Percentiles rank a stretch among this genome's conserved stretches.
These are phyloP conservation scores for Leccinum fallax DNA, from an alignment of 1,284 basidiomycete genomes.

Conservation along the genomic window DNA sequence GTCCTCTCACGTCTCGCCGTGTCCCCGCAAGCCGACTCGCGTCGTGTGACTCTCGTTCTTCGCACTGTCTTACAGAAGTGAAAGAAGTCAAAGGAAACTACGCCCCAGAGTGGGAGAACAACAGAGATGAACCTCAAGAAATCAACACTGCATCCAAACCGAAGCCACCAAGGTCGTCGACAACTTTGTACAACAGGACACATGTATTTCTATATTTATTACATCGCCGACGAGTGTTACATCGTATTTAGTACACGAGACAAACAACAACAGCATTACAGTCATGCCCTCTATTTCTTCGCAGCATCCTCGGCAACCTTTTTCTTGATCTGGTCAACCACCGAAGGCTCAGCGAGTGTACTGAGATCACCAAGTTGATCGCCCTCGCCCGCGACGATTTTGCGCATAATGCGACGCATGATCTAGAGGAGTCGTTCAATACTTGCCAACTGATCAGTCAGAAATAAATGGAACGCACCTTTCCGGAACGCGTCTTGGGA, in stretches of 20 bases:
- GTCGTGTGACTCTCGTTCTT: background rate
- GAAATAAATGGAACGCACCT: conserved; percentile 51
- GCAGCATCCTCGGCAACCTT: conserved; percentile 55
- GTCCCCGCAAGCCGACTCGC: background rate
- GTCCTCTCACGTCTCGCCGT: background rate
- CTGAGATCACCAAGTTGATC: conserved; percentile 94
- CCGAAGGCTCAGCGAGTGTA: conserved; percentile 84
- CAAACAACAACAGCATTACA: background rate
- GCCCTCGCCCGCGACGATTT: conserved; percentile 92
- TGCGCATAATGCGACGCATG: conserved; percentile 93
- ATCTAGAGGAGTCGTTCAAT: conserved; percentile 50
- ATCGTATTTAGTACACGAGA: background rate
- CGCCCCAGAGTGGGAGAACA: background rate
- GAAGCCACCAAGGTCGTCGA: background rate
- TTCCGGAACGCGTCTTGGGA: conserved; percentile 97
- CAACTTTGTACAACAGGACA: background rate
- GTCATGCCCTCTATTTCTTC: conserved; percentile 18
- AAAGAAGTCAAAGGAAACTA: background rate
- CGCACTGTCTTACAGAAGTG: background rate
- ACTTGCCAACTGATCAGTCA: background rate
- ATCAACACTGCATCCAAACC: background rate
- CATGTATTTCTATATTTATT: conserved; percentile 1
- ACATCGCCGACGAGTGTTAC: conserved; percentile 2
- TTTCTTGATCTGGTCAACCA: conserved; percentile 81
- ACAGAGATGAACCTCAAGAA: background rate